Percentiles rank a stretch among this genome's conserved stretches.
Conservation (phyloP, 148 eudicot genomes). For the Fagopyrum homotropicum region DNA sequence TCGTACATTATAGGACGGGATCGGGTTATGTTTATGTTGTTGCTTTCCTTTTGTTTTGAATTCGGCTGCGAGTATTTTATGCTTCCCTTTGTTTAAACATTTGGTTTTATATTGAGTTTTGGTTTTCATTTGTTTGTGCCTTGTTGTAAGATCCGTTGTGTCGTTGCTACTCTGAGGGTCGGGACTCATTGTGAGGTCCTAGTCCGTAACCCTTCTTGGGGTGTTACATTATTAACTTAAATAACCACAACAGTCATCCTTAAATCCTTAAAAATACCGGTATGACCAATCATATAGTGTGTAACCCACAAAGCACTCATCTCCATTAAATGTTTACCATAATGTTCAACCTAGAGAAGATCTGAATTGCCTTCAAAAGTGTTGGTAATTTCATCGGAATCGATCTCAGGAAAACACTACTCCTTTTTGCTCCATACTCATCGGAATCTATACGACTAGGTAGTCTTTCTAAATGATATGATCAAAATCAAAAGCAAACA, state of each 20-base stretch:
- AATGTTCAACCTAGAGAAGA: slow-evolving; percentile 81
- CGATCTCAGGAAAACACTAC: slow-evolving; percentile 83
- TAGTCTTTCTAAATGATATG: slow-evolving; percentile 41
- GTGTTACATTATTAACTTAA: slow-evolving; percentile 42
- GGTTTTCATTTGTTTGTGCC: no score
- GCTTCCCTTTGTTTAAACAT: no score
- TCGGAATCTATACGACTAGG: slow-evolving; percentile 88
- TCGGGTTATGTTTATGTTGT: no score
- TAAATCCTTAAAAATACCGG: slow-evolving; percentile 78
- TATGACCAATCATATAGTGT: slow-evolving; percentile 87
- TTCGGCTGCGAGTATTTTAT: no score
- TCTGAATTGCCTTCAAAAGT: slow-evolving; percentile 83
- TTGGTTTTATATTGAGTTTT: no score
- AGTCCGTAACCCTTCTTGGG: slow-evolving; percentile 21
- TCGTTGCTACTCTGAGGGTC: no score
- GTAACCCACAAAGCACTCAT: slow-evolving; percentile 94
- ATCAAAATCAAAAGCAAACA: no score
- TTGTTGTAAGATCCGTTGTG: no score
- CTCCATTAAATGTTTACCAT: slow-evolving; percentile 66
- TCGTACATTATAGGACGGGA: no score
- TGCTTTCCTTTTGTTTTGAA: no score
- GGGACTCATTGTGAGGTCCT: no score
- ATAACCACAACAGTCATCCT: slow-evolving; percentile 93
- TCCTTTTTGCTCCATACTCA: slow-evolving; percentile 92
- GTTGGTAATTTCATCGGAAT: slow-evolving; percentile 57